Base-by-base conservation (phyloP, 1,284 basidiomycete species). In the Exsudoporus floridanus region DNA sequence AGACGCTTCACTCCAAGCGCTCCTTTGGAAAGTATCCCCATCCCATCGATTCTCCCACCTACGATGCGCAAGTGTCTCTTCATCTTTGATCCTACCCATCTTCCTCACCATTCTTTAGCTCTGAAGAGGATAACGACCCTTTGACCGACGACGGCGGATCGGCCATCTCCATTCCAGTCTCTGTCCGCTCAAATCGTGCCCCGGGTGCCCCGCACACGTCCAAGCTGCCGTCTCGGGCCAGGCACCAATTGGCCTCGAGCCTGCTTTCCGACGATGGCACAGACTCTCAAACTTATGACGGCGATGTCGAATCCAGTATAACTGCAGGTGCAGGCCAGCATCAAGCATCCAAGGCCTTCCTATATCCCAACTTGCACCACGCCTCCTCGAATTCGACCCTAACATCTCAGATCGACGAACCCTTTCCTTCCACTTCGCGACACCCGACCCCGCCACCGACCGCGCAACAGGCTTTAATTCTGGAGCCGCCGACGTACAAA, bases 211-310 rank as follows among this genome's bases (percentile, higher is more conserved):
- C 67, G 38, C 56, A 69, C 39, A n/a, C 54, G 0, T 44, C 52
- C 53, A 70, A 60, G 45, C 45, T 55, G 19, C 38, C 62, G 4
- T 55, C 72, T 42, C 72, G 73, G 37, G 62, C 65, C 46, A 77
- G 75, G 54, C 82, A 83, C 65, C 80, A 81, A 52, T 75, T 81
- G n/a, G 82, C 78, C 12, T 73, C 77, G 38, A 76, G 74, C 53
- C 60, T 86, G 53, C 69, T 84, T 51, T 84, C 81, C 19, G 86
- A 88, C 59, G 87, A 88, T 46, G 86, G 88, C 52, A 78, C 87
- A 10, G 89, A 91, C 64, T 88, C 86, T 0, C 88, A 88, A 30
- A 94, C 92, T 0, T 94, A 94, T 68, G 92, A 95, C 64, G 92
- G 92, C 38, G 92, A 95, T 71, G 77, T 95, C 53, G 92, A 95